Evolutionary conservation across 805 yeast species (phyloP).

Genomic region (Yarrowia sp.): DNA sequence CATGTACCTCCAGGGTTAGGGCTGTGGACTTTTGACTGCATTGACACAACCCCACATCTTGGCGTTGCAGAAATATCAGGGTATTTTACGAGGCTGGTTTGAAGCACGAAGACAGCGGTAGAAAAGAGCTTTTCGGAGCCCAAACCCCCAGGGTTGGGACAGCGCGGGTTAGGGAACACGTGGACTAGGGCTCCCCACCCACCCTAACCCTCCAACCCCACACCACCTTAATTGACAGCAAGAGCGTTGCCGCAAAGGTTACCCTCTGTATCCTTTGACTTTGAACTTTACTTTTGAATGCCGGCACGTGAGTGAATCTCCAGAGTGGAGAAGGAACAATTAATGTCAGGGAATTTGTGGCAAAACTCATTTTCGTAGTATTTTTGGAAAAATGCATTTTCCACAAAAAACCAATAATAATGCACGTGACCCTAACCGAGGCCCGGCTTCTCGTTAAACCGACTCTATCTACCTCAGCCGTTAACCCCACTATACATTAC

Average conservation of each 20-base stretch:
- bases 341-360: too few relatives aligned
- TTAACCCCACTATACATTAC: conserved; percentile 14
- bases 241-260: conserved; percentile 9
- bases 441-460: too few relatives aligned
- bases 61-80: not conserved
- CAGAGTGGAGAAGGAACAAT: too few relatives aligned
- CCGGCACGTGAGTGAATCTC: not conserved
- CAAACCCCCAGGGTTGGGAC: too few relatives aligned
- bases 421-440: too few relatives aligned
- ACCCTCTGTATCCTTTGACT: not conserved
- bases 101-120: not conserved
- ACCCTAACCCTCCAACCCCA: not conserved
- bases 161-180: too few relatives aligned
- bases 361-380: too few relatives aligned
- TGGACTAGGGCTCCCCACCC: too few relatives aligned
- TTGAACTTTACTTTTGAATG: not conserved
- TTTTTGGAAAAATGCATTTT: too few relatives aligned
- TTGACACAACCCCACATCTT: conserved; percentile 8
- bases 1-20: not conserved
- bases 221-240: not conserved
- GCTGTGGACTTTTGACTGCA: not conserved
- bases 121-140: too few relatives aligned
- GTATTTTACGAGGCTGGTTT: not conserved
- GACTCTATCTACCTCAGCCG: not conserved
- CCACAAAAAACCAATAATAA: too few relatives aligned